Percentiles rank a stretch among this genome's conserved stretches.
phyloP scores from a whole-genome alignment of 164 flowering plant species.

The Echeveria elegans region DNA sequence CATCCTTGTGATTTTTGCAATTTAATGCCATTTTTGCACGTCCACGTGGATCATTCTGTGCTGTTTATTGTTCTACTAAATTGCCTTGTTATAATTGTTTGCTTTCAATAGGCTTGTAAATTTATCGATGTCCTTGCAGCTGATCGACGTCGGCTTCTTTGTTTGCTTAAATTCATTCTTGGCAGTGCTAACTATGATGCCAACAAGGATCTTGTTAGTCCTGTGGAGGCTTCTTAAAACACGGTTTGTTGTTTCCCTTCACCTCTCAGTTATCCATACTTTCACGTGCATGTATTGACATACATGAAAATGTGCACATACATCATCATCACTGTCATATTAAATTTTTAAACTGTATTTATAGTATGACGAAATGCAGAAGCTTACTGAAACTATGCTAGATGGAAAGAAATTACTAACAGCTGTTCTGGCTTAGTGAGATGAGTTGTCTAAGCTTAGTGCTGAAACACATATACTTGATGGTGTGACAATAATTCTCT shows the following conservation, averaged over 20 bases:
- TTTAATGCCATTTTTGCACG: neutral
- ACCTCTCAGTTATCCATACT: neutral
- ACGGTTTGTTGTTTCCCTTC: conserved; percentile 38
- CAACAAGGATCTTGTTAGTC: conserved; percentile 55
- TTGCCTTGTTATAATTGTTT: neutral
- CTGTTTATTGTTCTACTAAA: neutral
- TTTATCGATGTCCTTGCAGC: conserved; percentile 43
- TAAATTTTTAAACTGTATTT: neutral
- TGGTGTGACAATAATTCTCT: neutral
- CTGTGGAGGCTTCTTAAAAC: conserved; percentile 52
- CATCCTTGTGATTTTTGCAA: neutral
- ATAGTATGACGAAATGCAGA: neutral
- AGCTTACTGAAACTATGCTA: neutral
- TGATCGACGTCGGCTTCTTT: conserved; percentile 84
- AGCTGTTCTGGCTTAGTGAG: neutral
- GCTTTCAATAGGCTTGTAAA: neutral
- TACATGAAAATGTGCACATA: neutral
- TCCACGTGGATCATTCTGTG: neutral
- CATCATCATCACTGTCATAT: neutral
- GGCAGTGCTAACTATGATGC: conserved; percentile 88
- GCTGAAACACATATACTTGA: neutral
- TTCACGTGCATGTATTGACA: neutral
- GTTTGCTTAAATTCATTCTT: conserved; percentile 93
- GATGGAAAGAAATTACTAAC: neutral
- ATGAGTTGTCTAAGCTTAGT: neutral